Conservation (phyloP, 2,329 filamentous ascomycete genomes). For the Fusarium sp. region DNA sequence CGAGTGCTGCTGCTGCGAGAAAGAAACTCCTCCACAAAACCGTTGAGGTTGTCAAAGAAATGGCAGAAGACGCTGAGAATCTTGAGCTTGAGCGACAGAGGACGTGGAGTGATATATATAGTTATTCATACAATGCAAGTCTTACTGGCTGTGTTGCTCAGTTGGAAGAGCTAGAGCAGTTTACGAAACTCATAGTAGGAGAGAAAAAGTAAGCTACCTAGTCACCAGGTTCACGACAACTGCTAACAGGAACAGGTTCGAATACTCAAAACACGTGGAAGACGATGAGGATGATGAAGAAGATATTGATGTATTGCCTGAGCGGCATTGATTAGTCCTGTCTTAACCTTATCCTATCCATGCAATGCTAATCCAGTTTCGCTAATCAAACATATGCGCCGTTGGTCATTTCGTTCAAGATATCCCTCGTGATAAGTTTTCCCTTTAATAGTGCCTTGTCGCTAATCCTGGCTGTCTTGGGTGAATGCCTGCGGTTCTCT, state of each 20-base stretch:
- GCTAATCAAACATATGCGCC: slow-evolving; percentile 51
- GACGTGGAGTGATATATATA: slow-evolving; percentile 68
- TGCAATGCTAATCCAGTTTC: slow-evolving; percentile 20
- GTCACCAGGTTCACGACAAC: background rate
- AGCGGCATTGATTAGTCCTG: slow-evolving; percentile 28
- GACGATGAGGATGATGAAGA: slow-evolving; percentile 38
- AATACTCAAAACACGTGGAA: slow-evolving; percentile 44
- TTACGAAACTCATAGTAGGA: slow-evolving; percentile 68
- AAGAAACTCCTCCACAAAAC: slow-evolving; percentile 64
- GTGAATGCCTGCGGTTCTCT: slow-evolving; percentile 60
- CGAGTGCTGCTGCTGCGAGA: slow-evolving; percentile 64
- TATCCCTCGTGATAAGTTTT: slow-evolving; percentile 77
- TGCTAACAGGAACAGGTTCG: slow-evolving; percentile 47
- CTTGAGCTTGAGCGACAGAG: slow-evolving; percentile 49
- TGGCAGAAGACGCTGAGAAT: slow-evolving; percentile 35
- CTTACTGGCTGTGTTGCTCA: slow-evolving; percentile 66
- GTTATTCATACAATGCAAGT: slow-evolving; percentile 64
- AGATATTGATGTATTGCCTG: slow-evolving; percentile 25
- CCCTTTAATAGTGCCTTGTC: slow-evolving; percentile 72
- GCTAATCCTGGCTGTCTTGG: slow-evolving; percentile 68
- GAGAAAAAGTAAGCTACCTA: slow-evolving; percentile 60
- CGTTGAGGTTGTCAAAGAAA: slow-evolving; percentile 57
- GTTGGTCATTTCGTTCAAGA: slow-evolving; percentile 76
- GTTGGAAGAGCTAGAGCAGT: slow-evolving; percentile 64
- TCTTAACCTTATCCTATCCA: slow-evolving; percentile 18